Percentiles rank a stretch among this genome's conserved stretches.
Conservation (phyloP, 129 eudicot genomes). For the Escallonia herrerae region DNA sequence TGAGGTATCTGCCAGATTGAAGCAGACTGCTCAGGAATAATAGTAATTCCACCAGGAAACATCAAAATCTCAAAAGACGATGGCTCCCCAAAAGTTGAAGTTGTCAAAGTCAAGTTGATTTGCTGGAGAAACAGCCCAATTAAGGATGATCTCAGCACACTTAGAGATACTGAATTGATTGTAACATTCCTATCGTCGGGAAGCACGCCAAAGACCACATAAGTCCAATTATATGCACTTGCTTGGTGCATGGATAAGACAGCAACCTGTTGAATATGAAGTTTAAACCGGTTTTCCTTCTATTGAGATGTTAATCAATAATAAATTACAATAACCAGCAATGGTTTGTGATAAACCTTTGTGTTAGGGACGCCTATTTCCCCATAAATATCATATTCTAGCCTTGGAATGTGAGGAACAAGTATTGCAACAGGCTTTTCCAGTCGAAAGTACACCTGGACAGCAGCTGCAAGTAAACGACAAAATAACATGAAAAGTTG, state of each 20-base stretch:
- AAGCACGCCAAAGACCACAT: slow-evolving; percentile 72
- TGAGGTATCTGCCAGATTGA: slow-evolving; percentile 30
- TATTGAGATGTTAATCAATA: not conserved
- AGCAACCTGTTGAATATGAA: slow-evolving; percentile 40
- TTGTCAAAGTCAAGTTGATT: slow-evolving; percentile 57
- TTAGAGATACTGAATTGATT: slow-evolving; percentile 38
- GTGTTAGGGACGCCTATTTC: slow-evolving; percentile 67
- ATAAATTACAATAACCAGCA: not conserved
- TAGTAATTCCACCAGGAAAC: slow-evolving; percentile 62
- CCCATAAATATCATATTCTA: slow-evolving; percentile 60
- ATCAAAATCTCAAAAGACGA: slow-evolving; percentile 55
- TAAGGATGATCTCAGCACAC: slow-evolving; percentile 50
- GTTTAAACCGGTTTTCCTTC: slow-evolving; percentile 4
- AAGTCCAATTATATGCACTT: slow-evolving; percentile 44
- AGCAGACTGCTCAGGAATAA: slow-evolving; percentile 45
- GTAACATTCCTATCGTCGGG: slow-evolving; percentile 44
- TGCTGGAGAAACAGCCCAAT: slow-evolving; percentile 50
- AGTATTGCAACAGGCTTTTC: slow-evolving; percentile 56
- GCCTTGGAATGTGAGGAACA: slow-evolving; percentile 48
- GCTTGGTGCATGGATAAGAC: slow-evolving; percentile 64
- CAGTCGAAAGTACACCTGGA: slow-evolving; percentile 61
- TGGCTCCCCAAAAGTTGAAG: slow-evolving; percentile 56
- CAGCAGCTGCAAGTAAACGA: slow-evolving; percentile 46
- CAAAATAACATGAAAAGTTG: not conserved
- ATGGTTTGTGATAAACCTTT: slow-evolving; percentile 42